phyloP scores from a whole-genome alignment of 805 yeast genomes.

The Wickerhamiella dianesei region DNA sequence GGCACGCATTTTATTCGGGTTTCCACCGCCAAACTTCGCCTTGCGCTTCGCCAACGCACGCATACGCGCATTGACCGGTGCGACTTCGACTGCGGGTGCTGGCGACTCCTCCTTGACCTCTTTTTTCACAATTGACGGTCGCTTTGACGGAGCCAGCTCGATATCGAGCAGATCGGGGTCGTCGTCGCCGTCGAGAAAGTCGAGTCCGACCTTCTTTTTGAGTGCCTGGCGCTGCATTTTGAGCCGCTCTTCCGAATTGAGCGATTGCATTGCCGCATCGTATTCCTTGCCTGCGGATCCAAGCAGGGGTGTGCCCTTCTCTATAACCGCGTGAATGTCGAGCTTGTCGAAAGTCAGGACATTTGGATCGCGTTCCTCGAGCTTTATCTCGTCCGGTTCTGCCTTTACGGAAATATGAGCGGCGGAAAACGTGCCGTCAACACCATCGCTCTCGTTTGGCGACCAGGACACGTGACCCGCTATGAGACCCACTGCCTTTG shows the following conservation, averaged over 20 bases:
- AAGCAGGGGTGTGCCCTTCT: constrained; percentile 36
- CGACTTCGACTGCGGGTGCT: constrained; percentile 6
- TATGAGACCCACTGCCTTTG: constrained; percentile 87
- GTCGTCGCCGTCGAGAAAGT: constrained; percentile 27
- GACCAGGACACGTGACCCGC: constrained; percentile 67
- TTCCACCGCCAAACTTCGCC: constrained; percentile 42
- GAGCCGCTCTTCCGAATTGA: constrained; percentile 34
- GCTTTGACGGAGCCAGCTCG: constrained; percentile 13
- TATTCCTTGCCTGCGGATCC: constrained; percentile 47
- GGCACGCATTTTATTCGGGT: constrained; percentile 26
- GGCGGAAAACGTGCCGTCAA: not conserved
- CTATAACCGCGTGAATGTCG: constrained; percentile 27
- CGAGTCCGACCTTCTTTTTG: constrained; percentile 32
- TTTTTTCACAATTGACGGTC: constrained; percentile 6
- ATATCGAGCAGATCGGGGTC: constrained; percentile 23
- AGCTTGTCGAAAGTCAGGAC: constrained; percentile 25
- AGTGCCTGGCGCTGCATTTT: constrained; percentile 38
- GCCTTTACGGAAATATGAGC: constrained; percentile 10
- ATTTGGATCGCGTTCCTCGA: constrained; percentile 19
- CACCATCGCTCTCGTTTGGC: constrained; percentile 6
- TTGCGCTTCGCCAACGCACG: constrained; percentile 89
- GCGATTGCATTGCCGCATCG: constrained; percentile 28
- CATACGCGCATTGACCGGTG: constrained; percentile 42
- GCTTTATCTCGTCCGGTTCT: constrained; percentile 16
- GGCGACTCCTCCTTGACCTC: constrained; percentile 11